Percentiles rank a stretch among this genome's conserved stretches.
Conservation (phyloP, 768 basidiomycete genomes). For the Tylopilus rubrobrunneus region DNA sequence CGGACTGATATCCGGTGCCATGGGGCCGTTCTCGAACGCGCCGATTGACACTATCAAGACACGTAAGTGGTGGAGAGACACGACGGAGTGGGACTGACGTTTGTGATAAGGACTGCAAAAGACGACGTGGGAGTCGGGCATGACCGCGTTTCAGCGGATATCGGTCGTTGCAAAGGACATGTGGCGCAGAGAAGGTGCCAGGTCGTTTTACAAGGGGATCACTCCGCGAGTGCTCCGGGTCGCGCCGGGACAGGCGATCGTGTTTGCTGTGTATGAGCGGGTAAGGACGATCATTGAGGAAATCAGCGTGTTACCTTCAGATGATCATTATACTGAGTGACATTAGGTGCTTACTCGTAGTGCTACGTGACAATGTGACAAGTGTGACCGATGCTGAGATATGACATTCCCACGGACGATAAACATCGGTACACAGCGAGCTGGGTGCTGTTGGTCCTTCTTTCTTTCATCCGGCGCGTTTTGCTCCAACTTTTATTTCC, state of each 20-base stretch:
- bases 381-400: constrained; percentile 31
- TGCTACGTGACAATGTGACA: constrained; percentile 17
- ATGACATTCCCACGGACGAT: constrained; percentile 33
- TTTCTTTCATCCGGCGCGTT: constrained; percentile 32
- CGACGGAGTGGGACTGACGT: neutral
- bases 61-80: constrained; percentile 44
- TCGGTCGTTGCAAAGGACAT: constrained; percentile 80
- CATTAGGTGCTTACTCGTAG: neutral
- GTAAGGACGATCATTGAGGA: constrained; percentile 74
- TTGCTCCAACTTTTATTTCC: constrained; percentile 10
- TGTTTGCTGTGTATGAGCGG: constrained; percentile 95
- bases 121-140: constrained; percentile 65
- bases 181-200: constrained; percentile 86
- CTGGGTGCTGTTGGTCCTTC: constrained; percentile 8
- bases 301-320: constrained; percentile 49
- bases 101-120: constrained; percentile 71
- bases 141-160: constrained; percentile 78
- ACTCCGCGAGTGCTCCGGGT: constrained; percentile 95
- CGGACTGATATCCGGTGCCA: constrained; percentile 93
- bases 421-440: constrained; percentile 34
- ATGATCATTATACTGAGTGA: constrained; percentile 72
- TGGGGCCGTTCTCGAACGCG: constrained; percentile 98
- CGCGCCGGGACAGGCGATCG: constrained; percentile 95
- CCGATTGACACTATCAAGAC: constrained; percentile 96
- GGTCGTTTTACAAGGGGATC: constrained; percentile 97